Evolutionary conservation across 2,329 filamentous ascomycete species (phyloP), one percentile per base, ranked within the genome.

Genomic region (Berkeleyomyces basicola): DNA sequence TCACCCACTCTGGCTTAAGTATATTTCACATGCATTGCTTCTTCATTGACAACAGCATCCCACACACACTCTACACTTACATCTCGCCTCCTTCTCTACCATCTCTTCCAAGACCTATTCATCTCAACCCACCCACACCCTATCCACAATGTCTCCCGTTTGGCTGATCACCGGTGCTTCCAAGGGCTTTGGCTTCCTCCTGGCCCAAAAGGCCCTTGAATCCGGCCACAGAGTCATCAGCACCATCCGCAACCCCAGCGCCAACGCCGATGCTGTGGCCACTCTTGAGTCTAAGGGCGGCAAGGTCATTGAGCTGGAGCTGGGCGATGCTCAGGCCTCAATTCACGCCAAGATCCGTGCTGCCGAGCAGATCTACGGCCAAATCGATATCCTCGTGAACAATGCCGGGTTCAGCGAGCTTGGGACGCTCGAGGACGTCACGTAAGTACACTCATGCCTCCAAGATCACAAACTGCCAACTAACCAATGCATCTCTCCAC

Each of bases 131-230:
- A 42, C 9, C 23, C 23, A 23, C 23, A 23, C 23, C 31, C 6
- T 7, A 7, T 16, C 7, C 47, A 51, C 5, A 57, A 61, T 61
- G 47, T 7, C 67, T 58, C 6, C 72, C 3, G 73, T 78, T 10
- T 79, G 76, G 76, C 73, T 79, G 67, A 77, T 80, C 65, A 79
- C 75, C 7, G 78, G 76, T n/a, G 73, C 73, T 2, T 76, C 74
- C 44, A 73, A 70, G 10, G 78, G 78, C 59, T 73, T 80, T 65
- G 78, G 78, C 44, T 71, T 75, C 47, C 69, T 72, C 63, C 70
- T 80, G 3, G 72, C 73, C 40, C 72, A 76, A 14, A 71, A 73
- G 33, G 74, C 72, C 42, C 74, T 78, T 59, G 68, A 68, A 0
- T 71, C 72, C 4, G 75, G 77, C 14, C 74, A 80, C 66, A 71